These are phyloP conservation scores for Falciphora oryzae DNA, from an alignment of 2,329 filamentous ascomycete species.

Conservation along the genomic window DNA sequence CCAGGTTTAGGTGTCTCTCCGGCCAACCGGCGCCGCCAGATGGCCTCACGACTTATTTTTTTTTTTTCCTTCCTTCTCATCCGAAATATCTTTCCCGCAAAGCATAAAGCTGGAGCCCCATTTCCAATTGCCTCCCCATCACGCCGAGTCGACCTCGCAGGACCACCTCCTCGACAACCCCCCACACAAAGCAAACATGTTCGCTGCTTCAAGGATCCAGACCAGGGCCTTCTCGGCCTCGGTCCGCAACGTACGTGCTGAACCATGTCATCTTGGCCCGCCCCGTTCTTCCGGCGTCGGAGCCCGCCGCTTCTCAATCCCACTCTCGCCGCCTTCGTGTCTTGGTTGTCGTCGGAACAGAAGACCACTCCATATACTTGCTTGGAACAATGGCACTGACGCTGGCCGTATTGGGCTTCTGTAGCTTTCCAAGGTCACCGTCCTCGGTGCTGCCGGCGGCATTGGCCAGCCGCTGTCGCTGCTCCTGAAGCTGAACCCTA, in stretches of 20 bases:
- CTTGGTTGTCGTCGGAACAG: background rate
- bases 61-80: slow-evolving; percentile 1
- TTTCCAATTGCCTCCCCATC: background rate
- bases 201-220: slow-evolving; percentile 65
- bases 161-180: background rate
- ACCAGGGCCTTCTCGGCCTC: slow-evolving; percentile 77
- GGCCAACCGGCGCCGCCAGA: background rate
- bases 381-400: background rate
- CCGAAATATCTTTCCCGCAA: background rate
- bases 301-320: slow-evolving; percentile 5
- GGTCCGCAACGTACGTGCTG: slow-evolving; percentile 61
- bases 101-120: background rate
- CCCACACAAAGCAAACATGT: slow-evolving; percentile 53
- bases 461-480: slow-evolving; percentile 98
- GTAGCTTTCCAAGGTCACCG: slow-evolving; percentile 93
- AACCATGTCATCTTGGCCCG: slow-evolving; percentile 11
- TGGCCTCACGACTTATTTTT: slow-evolving; percentile 11
- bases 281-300: slow-evolving; percentile 10
- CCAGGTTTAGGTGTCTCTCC: slow-evolving; percentile 5
- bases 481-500: slow-evolving; percentile 96
- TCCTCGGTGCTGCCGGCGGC: slow-evolving; percentile 93
- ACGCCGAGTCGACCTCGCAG: background rate
- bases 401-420: slow-evolving; percentile 10
- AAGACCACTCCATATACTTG: background rate
- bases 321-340: too few relatives aligned